A percentile compares a stretch with the other conserved stretches of the same genome.
These are phyloP conservation scores for Claviceps sp. DNA, from an alignment of 2,329 filamentous ascomycete genomes.

Conservation along the genomic window DNA sequence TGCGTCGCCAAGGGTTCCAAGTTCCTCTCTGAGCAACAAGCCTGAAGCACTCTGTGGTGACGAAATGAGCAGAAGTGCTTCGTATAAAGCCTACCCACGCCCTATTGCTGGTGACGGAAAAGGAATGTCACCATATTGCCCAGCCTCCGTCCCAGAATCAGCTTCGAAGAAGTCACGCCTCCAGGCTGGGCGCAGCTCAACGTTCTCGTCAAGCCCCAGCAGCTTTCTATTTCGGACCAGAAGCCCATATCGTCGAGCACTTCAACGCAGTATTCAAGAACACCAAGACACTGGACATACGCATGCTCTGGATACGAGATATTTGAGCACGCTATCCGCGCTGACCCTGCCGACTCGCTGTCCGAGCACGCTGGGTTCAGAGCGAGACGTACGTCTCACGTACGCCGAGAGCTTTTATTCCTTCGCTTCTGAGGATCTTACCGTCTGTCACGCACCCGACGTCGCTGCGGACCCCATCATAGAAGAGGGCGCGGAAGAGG, in stretches of 20 bases:
- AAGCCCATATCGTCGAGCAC: constrained; percentile 41
- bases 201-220: constrained; percentile 38
- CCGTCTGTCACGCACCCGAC: not conserved
- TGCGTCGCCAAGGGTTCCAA: not conserved
- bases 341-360: constrained; percentile 26
- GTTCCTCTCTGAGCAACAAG: not conserved
- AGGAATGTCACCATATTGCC: constrained; percentile 5
- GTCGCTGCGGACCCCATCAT: not conserved
- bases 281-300: constrained; percentile 15
- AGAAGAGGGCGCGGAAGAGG: not conserved
- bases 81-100: constrained; percentile 7
- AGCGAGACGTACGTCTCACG: constrained; percentile 21
- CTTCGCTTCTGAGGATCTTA: constrained; percentile 12
- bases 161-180: constrained; percentile 12
- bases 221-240: constrained; percentile 38
- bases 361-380: constrained; percentile 26
- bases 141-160: not conserved
- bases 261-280: constrained; percentile 32
- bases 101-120: constrained; percentile 5
- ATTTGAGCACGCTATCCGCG: constrained; percentile 27
- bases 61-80: not conserved
- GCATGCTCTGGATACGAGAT: constrained; percentile 20
- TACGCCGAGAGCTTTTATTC: constrained; percentile 41
- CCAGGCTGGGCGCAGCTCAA: constrained; percentile 30
- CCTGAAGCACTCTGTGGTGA: not conserved